phyloP scores from a whole-genome alignment of 2,329 filamentous ascomycete genomes.

The Chrysosporium keratinophilum region DNA sequence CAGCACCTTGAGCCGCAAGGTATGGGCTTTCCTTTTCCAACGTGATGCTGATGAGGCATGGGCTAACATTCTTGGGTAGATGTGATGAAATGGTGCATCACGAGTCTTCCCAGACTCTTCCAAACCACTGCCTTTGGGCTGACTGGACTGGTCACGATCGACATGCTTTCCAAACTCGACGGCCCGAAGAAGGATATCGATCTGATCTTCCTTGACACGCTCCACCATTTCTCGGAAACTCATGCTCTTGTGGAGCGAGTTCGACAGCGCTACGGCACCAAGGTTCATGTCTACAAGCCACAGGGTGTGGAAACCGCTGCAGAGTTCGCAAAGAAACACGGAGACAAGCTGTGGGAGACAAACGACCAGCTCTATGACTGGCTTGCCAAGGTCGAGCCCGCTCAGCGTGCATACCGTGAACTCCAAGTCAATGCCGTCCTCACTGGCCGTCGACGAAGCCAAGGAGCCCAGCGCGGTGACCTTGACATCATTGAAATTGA shows the following conservation, averaged over 20 bases:
- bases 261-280: constrained; percentile 63
- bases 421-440: constrained; percentile 82
- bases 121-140: constrained; percentile 77
- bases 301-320: constrained; percentile 59
- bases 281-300: constrained; percentile 83
- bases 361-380: constrained; percentile 91
- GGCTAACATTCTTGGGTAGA: constrained; percentile 40
- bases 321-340: constrained; percentile 75
- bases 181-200: constrained; percentile 42
- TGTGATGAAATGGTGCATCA: constrained; percentile 83
- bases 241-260: constrained; percentile 64
- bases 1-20: constrained; percentile 74
- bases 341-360: constrained; percentile 70
- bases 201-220: constrained; percentile 66
- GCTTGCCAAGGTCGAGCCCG: constrained; percentile 93
- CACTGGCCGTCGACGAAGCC: constrained; percentile 81
- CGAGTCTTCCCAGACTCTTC: constrained; percentile 79
- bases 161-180: constrained; percentile 50
- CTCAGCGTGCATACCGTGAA: constrained; percentile 78
- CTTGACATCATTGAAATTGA: constrained; percentile 89
- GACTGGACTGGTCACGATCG: constrained; percentile 69
- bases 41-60: neutral
- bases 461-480: constrained; percentile 83
- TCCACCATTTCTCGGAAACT: constrained; percentile 74
- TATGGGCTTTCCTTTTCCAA: constrained; percentile 25